phyloP scores from a whole-genome alignment of 768 basidiomycete species.

The Brasilioporus rufonigricans region DNA sequence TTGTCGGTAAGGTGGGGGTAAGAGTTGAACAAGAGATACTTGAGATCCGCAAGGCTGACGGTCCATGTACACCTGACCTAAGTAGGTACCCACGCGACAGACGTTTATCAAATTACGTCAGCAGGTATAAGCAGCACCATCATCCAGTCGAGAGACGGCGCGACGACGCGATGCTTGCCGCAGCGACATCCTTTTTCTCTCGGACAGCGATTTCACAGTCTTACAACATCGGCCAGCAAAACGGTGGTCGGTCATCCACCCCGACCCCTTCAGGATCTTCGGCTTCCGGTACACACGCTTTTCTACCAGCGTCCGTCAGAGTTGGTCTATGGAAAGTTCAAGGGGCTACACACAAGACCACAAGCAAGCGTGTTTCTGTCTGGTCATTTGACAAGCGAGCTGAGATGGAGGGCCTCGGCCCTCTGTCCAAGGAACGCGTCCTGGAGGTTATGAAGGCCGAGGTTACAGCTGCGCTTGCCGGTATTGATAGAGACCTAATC shows the following conservation, averaged over 20 bases:
- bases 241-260: conserved; percentile 37
- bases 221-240: conserved; percentile 57
- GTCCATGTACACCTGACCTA: neutral
- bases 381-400: conserved; percentile 89
- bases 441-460: conserved; percentile 89
- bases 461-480: conserved; percentile 43
- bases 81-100: neutral
- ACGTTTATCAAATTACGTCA: conserved; percentile 8
- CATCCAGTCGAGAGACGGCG: too few species aligned
- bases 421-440: conserved; percentile 65
- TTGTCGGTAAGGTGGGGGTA: conserved; percentile 22
- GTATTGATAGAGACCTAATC: conserved; percentile 7
- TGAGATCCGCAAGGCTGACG: conserved; percentile 3
- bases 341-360: conserved; percentile 83
- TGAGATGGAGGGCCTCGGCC: conserved; percentile 70
- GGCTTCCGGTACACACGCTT: conserved; percentile 34
- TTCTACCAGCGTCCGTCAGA: conserved; percentile 42
- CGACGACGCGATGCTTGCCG: conserved; percentile 61
- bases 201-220: conserved; percentile 79
- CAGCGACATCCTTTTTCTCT: conserved; percentile 79
- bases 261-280: conserved; percentile 35
- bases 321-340: conserved; percentile 92
- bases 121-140: neutral
- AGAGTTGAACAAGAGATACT: neutral
- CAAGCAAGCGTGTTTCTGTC: conserved; percentile 85